Evolutionary conservation across 2,329 filamentous ascomycete genomes (phyloP), one percentile per base, ranked within the genome.

Genomic region (Aspergillus flavus): DNA sequence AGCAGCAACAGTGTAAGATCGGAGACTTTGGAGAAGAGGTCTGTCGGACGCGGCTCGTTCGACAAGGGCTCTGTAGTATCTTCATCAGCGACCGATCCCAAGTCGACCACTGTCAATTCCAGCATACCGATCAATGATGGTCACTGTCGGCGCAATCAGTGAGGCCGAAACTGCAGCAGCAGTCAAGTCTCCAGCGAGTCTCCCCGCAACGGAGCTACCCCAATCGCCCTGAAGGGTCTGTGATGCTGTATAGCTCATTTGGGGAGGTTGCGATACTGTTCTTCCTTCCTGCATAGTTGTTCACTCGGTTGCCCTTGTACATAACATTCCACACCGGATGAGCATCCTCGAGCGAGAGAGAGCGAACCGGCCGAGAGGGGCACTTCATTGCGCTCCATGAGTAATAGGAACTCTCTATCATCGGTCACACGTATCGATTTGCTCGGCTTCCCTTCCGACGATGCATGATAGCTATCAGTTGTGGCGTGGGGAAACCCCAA

Each of bases 41-140:
- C 67, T 62, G 19, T 71, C 68, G 39, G 63, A 68, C 2, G 69
- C 64, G 1, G 70, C 67, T 55, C 69, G 70, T 56, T 74, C 72
- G 3, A 72, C 71, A 6, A 74, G 58, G 6, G 72, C 64, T 52
- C 71, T 74, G n/a, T 7, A 10, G 16, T 5, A 23, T 16, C 21
- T n/a, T 21, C 2, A 12, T 32, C 19, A 52, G 21, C 5, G 14
- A 23, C 16, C 11, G 0, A 9, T 30, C 4, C 28, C 14, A 21
- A 12, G 10, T 0, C 30, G 30, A 21, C n/a, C 16, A 36, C 21
- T 34, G 6, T 16, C 23, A 0, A 28, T 3, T 0, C 9, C 10
- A 32, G 63, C 62, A 23, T 39, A 73, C 73, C 73, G 66, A 39
- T 74, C 73, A 36, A 75, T 73, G 28, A 73, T 68, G 6, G 72